Evolutionary conservation across 805 yeast genomes (phyloP), one percentile per base, ranked within the genome.

Genomic region (Yarrowia keelungensis): DNA sequence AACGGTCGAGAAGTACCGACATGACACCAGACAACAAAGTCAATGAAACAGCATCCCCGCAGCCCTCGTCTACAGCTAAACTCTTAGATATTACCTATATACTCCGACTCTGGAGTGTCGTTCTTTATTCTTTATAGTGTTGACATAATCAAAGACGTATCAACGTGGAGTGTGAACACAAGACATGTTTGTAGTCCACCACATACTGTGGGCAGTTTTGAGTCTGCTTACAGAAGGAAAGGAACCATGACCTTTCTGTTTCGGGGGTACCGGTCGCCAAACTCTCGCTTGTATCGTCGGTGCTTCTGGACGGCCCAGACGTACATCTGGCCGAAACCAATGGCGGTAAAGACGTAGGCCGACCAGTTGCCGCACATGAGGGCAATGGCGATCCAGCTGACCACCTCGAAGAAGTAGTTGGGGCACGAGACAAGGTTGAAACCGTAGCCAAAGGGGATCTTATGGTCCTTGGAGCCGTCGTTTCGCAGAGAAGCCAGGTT

Each of bases 281-380:
- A 90, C 69, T 87, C 88, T 74, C 83, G 84, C 75, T 81, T 80
- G 77, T 88, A 89, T 68, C 87, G 81, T 74, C 81, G 82, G 79
- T 94, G 96, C 78, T 92, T 93, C 82, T 91, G 88, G 69, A 86
- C 83, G 26, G 98, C 98, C 98, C 98, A 94, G 67, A 86, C 73
- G 81, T 85, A 88, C 98, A 95, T 94, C 77, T 95, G 97, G 49
- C 78, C 84, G 14, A 90, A 81, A 61, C 95, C 89, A 61, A 91
- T 91, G 19, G 82, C 73, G 64, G 87, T 80, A 80, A 95, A 95
- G 26, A 91, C 74, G 76, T 87, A 83, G 41, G 94, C 85, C 43
- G 92, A 84, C 85, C 94, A 83, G 80, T 92, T 92, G 71, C 92
- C 89, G 73, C 86, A 88, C 75, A 92, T 81, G 36, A 92, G 70